Evolutionary conservation across 2,329 filamentous ascomycete genomes (phyloP), one percentile per base, ranked within the genome.

Genomic region (Pseudogymnoascus sp.): DNA sequence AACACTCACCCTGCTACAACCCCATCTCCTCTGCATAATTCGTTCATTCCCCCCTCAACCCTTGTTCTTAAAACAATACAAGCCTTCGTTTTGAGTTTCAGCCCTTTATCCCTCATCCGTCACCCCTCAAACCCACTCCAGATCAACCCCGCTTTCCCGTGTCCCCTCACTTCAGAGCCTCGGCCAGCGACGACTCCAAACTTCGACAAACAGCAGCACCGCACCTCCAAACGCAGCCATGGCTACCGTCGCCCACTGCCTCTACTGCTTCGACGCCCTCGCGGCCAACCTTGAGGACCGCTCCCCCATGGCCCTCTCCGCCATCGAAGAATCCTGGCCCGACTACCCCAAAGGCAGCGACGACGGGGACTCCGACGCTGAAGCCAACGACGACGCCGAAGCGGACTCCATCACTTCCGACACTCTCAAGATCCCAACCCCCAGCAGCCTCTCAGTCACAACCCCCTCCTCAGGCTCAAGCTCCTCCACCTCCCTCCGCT

Each of bases 251-350:
- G 88, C 88, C 65, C 93, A 97, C 77, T 97, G 93, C 76, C 86
- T 93, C 72, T 93, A 88, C 77, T 97, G 93, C 80, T 97, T 99
- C 81, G 95, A 99, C 77, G 82, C 82, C 42, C 86, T 99, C 38
- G 82, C 85, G 60, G 89, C 93, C 62, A 84, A 86, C 65, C 90
- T 96, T 69, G 84, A 91, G 69, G 79, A 83, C 67, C 87, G 88
- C 66, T 81, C 87, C 64, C 78, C 89, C 10, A 80, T 92, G 69
- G 81, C 80, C 59, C 84, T 97, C 23, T 75, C 79, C 46, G 81
- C 88, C 67, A 82, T 96, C 65, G 84, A 93, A 76, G 78, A 84
- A 16, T 84, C 89, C 6, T 96, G 75, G 65, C 71, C 73, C 14
- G 72, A 70, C 14, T 72, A 75, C 64, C 73, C 75, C 31, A 74